Conservation (phyloP, 768 basidiomycete species). For the Boletus tylopilopsis region DNA sequence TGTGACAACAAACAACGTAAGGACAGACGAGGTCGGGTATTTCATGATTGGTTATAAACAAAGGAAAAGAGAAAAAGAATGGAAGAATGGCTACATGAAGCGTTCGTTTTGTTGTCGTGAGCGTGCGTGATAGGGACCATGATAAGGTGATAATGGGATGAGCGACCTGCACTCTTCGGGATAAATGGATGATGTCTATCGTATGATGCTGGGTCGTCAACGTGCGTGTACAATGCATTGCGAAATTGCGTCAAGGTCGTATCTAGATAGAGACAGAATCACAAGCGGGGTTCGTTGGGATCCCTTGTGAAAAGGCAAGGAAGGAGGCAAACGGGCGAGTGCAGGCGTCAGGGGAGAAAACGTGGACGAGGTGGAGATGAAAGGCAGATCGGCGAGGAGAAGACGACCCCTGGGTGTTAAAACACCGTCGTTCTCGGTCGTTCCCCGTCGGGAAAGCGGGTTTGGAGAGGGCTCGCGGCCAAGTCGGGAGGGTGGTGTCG, state of each 20-base stretch:
- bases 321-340: constrained; percentile 4
- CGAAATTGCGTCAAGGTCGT: constrained; percentile 22
- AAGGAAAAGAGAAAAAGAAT: neutral
- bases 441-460: neutral
- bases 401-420: neutral
- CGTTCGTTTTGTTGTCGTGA: constrained; percentile 13
- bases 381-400: constrained; percentile 10
- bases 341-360: constrained; percentile 9
- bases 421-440: constrained; percentile 7
- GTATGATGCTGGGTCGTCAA: constrained; percentile 22
- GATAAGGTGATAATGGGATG: constrained; percentile 5
- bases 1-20: constrained; percentile 10
- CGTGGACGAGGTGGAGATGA: constrained; percentile 6
- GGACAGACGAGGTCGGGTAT: constrained; percentile 16
- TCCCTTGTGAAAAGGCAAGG: constrained; percentile 8
- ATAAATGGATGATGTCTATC: constrained; percentile 20
- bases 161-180: constrained; percentile 12
- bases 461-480: neutral
- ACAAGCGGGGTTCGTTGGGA: neutral
- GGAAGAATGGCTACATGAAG: constrained; percentile 12
- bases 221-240: constrained; percentile 28
- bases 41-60: constrained; percentile 1
- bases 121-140: constrained; percentile 13
- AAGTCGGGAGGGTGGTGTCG: neutral
- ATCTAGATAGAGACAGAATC: constrained; percentile 13